These are phyloP conservation scores for Cutaneotrichosporon dermatis DNA, from an alignment of 1,284 basidiomycete species.

Conservation along the genomic window DNA sequence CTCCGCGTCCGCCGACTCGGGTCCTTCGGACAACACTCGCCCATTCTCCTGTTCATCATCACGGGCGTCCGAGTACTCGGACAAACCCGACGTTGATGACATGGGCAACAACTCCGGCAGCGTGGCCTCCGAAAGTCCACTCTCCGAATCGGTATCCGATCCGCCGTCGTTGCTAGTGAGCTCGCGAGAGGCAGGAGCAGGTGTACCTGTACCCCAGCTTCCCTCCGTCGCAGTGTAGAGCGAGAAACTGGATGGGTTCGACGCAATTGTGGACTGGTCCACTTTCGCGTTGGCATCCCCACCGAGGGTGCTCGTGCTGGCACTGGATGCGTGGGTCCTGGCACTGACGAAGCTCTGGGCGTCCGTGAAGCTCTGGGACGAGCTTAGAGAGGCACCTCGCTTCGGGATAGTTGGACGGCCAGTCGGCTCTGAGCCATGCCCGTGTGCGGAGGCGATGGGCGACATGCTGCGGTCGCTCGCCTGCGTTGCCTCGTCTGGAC, in stretches of 20 bases:
- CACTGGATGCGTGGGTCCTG: not conserved
- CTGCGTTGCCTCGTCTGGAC: too few species aligned
- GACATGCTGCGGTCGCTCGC: too few species aligned
- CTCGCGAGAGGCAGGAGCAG: not conserved
- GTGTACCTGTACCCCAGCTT: not conserved
- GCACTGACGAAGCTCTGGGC: conserved; percentile 1
- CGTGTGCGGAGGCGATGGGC: too few species aligned
- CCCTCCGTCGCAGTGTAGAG: conserved; percentile 4
- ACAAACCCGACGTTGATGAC: conserved; percentile 11
- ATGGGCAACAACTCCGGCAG: conserved; percentile 12
- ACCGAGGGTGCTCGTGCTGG: conserved; percentile 1
- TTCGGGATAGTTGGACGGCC: too few species aligned
- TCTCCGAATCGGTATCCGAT: conserved; percentile 6
- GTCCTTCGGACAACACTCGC: not conserved
- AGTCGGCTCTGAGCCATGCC: too few species aligned
- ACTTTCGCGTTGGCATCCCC: not conserved
- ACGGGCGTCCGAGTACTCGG: conserved; percentile 15
- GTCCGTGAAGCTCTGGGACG: not conserved
- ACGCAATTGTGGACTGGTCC: not conserved
- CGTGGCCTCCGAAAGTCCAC: conserved; percentile 14
- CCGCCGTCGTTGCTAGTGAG: not conserved
- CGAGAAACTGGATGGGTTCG: conserved; percentile 7
- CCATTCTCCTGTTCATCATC: not conserved
- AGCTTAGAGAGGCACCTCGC: not conserved
- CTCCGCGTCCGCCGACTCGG: too few species aligned